Conservation (phyloP, 306 rosid species). For the Prunus campanulata region DNA sequence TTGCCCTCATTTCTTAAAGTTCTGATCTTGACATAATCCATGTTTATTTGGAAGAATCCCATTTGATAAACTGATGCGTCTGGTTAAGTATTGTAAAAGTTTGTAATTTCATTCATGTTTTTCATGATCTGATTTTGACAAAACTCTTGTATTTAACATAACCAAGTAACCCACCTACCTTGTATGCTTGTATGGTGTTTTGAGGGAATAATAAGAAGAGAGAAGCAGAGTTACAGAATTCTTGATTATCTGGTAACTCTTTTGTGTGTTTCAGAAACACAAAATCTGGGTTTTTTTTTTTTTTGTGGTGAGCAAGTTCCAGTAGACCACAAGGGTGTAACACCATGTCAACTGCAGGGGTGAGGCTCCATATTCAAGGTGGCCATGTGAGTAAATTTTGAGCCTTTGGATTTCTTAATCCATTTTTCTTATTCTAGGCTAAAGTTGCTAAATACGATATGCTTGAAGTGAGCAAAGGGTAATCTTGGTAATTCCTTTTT, state of each 20-base stretch:
- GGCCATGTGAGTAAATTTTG: constrained; percentile 51
- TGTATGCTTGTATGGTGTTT: not conserved
- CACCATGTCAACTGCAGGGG: constrained; percentile 53
- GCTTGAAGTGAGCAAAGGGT: not conserved
- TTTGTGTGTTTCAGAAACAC: not conserved
- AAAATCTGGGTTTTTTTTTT: not conserved
- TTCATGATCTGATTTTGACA: not conserved
- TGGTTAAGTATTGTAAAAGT: not conserved
- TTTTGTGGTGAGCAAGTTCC: constrained; percentile 16
- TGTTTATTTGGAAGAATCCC: not conserved
- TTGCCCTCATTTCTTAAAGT: not conserved
- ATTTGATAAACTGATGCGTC: not conserved
- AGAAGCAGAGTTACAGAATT: not conserved
- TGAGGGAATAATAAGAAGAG: not conserved
- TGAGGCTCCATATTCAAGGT: constrained; percentile 55
- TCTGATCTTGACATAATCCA: not conserved
- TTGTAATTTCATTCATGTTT: not conserved
- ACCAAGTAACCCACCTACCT: not conserved
- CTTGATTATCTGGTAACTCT: not conserved
- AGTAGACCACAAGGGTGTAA: constrained; percentile 23
- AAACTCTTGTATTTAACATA: not conserved
- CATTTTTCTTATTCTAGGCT: not conserved
- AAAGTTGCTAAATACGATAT: not conserved
- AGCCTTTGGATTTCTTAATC: not conserved
- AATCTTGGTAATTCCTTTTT: not conserved